Evolutionary conservation across 805 yeast genomes (phyloP).

Genomic region (Isabelozyma pseudorhagii): DNA sequence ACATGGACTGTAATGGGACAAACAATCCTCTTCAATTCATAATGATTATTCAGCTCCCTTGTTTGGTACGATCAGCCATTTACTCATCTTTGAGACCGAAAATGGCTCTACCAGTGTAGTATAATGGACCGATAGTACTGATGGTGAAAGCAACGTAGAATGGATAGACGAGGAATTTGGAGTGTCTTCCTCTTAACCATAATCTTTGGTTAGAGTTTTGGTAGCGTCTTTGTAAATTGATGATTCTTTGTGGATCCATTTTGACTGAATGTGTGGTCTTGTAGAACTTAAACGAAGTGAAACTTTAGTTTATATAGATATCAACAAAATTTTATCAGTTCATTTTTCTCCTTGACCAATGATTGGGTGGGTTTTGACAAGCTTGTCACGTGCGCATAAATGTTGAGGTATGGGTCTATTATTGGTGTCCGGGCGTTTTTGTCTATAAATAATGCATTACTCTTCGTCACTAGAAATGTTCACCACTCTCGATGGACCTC

Average conservation of each 20-base stretch:
- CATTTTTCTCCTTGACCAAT: constrained; percentile 3
- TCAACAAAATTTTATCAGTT: background rate
- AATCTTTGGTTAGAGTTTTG: constrained; percentile 40
- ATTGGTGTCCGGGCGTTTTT: background rate
- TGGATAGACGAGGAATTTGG: constrained; percentile 73
- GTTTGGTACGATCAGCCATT: background rate
- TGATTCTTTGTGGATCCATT: constrained; percentile 48
- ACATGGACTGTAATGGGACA: too few relatives aligned
- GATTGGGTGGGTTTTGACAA: background rate
- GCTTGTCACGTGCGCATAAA: background rate
- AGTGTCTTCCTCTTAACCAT: constrained; percentile 45
- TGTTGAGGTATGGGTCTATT: background rate
- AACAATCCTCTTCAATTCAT: too few relatives aligned
- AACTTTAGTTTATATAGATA: background rate
- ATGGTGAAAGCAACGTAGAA: constrained; percentile 72
- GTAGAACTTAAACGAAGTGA: background rate
- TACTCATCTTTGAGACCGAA: constrained; percentile 57
- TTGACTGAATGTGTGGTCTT: constrained; percentile 1
- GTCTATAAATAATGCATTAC: background rate
- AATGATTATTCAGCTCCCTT: too few relatives aligned
- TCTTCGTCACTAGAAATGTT: constrained; percentile 2
- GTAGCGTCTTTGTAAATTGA: constrained; percentile 42
- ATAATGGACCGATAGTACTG: constrained; percentile 62
- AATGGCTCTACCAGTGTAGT: constrained; percentile 70
- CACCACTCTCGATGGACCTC: background rate